phyloP scores from a whole-genome alignment of 257 asterid species.

The Phtheirospermum japonicum region DNA sequence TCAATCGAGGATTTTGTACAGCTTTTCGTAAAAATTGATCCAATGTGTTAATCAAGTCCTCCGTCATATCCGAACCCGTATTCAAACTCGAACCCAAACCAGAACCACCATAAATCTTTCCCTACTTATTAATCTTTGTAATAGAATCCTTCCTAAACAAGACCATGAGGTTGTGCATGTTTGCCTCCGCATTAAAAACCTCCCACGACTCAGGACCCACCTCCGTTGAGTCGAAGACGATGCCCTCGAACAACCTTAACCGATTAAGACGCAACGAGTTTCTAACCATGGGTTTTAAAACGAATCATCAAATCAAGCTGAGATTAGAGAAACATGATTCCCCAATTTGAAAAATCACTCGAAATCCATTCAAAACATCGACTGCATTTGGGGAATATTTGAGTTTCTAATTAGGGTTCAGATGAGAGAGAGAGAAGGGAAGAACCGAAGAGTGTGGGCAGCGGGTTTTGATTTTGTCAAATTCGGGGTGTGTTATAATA shows the following conservation, averaged over 20 bases:
- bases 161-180: too few relatives aligned
- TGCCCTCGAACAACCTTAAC: slow-evolving; percentile 32
- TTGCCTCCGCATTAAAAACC: slow-evolving; percentile 91
- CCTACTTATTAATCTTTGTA: slow-evolving; percentile 31
- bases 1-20: slow-evolving; percentile 96
- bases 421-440: slow-evolving; percentile 6
- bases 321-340: slow-evolving; percentile 22
- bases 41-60: slow-evolving; percentile 66
- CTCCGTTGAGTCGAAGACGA: slow-evolving; percentile 56
- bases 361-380: slow-evolving; percentile 40
- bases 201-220: slow-evolving; percentile 98
- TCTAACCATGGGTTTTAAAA: slow-evolving; percentile 28
- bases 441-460: slow-evolving; percentile 42
- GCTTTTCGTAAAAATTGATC: slow-evolving; percentile 96
- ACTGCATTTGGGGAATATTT: slow-evolving; percentile 23
- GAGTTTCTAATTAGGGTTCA: slow-evolving; percentile 46
- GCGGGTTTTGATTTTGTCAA: too few relatives aligned
- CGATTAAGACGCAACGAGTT: slow-evolving; percentile 25
- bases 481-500: too few relatives aligned
- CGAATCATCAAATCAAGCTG: slow-evolving; percentile 54
- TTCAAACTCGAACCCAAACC: slow-evolving; percentile 22
- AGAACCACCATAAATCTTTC: slow-evolving; percentile 41
- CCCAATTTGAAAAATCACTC: slow-evolving; percentile 30
- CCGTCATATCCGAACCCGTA: slow-evolving; percentile 35
- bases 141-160: slow-evolving; percentile 49